phyloP scores from a whole-genome alignment of 164 flowering plant species.

The Kingdonia uniflora region DNA sequence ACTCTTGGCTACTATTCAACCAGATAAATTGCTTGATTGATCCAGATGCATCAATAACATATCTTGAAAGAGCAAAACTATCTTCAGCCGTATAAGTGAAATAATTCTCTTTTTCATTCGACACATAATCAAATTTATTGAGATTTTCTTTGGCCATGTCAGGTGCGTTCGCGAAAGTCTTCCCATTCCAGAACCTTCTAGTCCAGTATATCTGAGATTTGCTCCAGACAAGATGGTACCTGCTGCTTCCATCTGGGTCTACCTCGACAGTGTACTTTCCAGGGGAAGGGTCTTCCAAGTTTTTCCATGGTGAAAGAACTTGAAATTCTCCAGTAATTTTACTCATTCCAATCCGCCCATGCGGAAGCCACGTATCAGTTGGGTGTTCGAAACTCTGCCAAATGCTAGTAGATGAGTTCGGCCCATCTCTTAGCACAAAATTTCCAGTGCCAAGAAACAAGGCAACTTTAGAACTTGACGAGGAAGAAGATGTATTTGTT shows the following conservation, averaged over 20 bases:
- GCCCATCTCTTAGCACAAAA: constrained; percentile 14
- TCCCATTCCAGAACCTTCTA: constrained; percentile 18
- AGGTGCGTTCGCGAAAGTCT: constrained; percentile 10
- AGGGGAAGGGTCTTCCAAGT: constrained; percentile 2
- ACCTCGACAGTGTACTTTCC: not conserved
- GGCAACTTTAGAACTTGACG: not conserved
- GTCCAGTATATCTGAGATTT: constrained; percentile 8
- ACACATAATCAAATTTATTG: constrained; percentile 9
- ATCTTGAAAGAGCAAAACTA: constrained; percentile 2
- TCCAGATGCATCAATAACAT: constrained; percentile 11
- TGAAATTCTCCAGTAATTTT: constrained; percentile 6
- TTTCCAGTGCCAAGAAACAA: constrained; percentile 19
- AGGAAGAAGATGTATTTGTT: not conserved
- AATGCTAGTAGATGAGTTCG: not conserved
- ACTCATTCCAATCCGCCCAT: constrained; percentile 16
- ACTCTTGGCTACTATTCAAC: constrained; percentile 5
- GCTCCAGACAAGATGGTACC: not conserved
- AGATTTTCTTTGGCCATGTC: constrained; percentile 10
- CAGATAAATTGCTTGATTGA: constrained; percentile 11
- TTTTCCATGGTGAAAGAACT: constrained; percentile 4
- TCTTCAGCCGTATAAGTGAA: constrained; percentile 8
- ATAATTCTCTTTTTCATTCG: constrained; percentile 13
- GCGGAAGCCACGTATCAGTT: constrained; percentile 13
- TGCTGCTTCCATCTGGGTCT: not conserved
- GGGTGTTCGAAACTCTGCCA: constrained; percentile 46